A percentile compares a stretch with the other conserved stretches of the same genome.
These are phyloP conservation scores for Podospora fimiseda DNA, from an alignment of 495 filamentous ascomycete species.

Conservation along the genomic window DNA sequence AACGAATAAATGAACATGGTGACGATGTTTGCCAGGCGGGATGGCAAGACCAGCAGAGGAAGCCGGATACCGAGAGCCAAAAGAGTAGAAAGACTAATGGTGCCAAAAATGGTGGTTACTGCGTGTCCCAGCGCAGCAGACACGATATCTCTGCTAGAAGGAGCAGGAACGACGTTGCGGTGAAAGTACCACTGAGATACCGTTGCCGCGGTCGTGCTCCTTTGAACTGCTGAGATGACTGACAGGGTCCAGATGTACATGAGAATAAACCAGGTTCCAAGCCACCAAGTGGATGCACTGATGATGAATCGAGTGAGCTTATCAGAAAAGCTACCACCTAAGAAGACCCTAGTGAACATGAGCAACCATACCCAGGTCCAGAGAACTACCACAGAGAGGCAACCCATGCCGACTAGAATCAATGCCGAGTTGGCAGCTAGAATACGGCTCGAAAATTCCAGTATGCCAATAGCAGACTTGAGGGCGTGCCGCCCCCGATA, in stretches of 20 bases:
- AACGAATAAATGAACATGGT: conserved; percentile 72
- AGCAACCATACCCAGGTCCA: conserved; percentile 96
- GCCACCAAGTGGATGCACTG: conserved; percentile 81
- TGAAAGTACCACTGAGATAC: conserved; percentile 99
- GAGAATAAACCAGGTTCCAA: conserved; percentile 81
- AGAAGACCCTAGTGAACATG: conserved; percentile 94
- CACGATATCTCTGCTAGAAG: conserved; percentile 70
- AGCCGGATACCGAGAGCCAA: conserved; percentile 74
- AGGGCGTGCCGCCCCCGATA: conserved; percentile 73
- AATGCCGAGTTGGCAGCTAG: conserved; percentile 78
- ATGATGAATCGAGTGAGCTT: conserved; percentile 62
- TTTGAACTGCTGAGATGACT: conserved; percentile 77
- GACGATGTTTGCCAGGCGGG: conserved; percentile 54
- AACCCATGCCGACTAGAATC: conserved; percentile 71
- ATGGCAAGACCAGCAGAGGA: conserved; percentile 77
- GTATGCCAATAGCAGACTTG: conserved; percentile 70
- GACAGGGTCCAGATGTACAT: conserved; percentile 94
- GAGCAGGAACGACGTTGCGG: conserved; percentile 69
- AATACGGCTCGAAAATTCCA: conserved; percentile 86
- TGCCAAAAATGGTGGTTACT: conserved; percentile 81
- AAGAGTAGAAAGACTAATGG: conserved; percentile 78
- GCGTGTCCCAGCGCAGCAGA: conserved; percentile 75
- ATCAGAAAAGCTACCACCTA: conserved; percentile 68
- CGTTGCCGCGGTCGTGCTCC: conserved; percentile 86
- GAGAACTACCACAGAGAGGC: conserved; percentile 64